Evolutionary conservation across 2,329 filamentous ascomycete species (phyloP).

Genomic region (Colletotrichum lindemuthianum): DNA sequence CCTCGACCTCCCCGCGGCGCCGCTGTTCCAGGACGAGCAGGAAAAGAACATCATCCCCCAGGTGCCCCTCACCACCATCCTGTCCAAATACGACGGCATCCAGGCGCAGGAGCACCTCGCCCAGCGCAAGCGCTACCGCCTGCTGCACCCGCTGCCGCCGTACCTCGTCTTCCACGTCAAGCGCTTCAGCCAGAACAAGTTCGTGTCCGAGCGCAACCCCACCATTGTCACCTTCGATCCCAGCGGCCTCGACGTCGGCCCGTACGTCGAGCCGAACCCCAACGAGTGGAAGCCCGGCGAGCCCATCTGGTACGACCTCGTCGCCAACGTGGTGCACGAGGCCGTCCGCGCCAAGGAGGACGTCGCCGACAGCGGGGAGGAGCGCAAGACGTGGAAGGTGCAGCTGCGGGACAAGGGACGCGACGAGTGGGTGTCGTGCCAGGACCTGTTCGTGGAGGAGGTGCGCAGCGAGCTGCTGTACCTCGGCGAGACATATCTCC

Average conservation of each 20-base stretch:
- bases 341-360: constrained; percentile 79
- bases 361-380: constrained; percentile 89
- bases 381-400: constrained; percentile 90
- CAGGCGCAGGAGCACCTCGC: constrained; percentile 89
- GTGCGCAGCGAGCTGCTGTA: constrained; percentile 91
- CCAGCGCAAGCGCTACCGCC: constrained; percentile 86
- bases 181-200: constrained; percentile 96
- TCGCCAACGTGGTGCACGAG: constrained; percentile 93
- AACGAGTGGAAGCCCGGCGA: constrained; percentile 75
- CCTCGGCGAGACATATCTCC: constrained; percentile 92
- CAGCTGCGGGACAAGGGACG: constrained; percentile 85
- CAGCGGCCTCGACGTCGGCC: constrained; percentile 82
- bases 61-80: constrained; percentile 82
- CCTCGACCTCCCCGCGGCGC: constrained; percentile 89
- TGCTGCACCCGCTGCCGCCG: constrained; percentile 90
- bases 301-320: constrained; percentile 93
- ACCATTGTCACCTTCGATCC: constrained; percentile 98
- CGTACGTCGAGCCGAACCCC: constrained; percentile 91
- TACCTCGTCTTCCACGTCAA: constrained; percentile 96
- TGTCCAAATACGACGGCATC: constrained; percentile 92
- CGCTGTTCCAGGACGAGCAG: constrained; percentile 94
- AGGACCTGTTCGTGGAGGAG: constrained; percentile 92
- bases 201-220: constrained; percentile 93
- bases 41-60: constrained; percentile 97
- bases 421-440: constrained; percentile 90